These are phyloP conservation scores for Pyrenophora seminiperda DNA, from an alignment of 2,329 filamentous ascomycete species.

Conservation along the genomic window DNA sequence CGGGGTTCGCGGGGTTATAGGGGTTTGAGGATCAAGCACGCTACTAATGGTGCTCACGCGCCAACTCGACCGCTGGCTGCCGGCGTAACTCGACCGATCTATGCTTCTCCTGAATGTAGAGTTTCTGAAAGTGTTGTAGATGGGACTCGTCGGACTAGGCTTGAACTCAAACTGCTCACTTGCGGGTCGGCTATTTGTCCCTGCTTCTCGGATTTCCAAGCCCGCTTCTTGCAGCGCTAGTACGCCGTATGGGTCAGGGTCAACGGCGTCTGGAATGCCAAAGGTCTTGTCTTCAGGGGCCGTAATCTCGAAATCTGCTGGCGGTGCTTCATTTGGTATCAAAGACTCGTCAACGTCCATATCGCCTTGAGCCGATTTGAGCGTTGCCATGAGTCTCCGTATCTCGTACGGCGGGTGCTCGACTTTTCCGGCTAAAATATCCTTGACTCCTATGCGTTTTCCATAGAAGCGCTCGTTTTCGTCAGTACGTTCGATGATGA, in stretches of 20 bases:
- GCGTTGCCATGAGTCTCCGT: slow-evolving; percentile 73
- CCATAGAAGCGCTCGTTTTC: slow-evolving; percentile 89
- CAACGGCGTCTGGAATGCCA: slow-evolving; percentile 76
- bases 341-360: slow-evolving; percentile 71
- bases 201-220: slow-evolving; percentile 88
- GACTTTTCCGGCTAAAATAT: slow-evolving; percentile 68
- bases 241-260: slow-evolving; percentile 91
- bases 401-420: slow-evolving; percentile 61
- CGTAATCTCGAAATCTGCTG: slow-evolving; percentile 71
- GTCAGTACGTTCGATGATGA: slow-evolving; percentile 83
- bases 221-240: slow-evolving; percentile 89
- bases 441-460: slow-evolving; percentile 63
- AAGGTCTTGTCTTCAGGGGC: slow-evolving; percentile 61
- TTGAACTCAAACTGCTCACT: slow-evolving; percentile 84
- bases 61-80: slow-evolving; percentile 70
- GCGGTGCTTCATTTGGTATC: slow-evolving; percentile 72
- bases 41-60: slow-evolving; percentile 70
- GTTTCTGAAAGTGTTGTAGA: slow-evolving; percentile 63
- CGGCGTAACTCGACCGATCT: slow-evolving; percentile 66
- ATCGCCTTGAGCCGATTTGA: slow-evolving; percentile 87
- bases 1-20: slow-evolving; percentile 63
- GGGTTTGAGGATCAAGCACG: slow-evolving; percentile 62
- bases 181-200: slow-evolving; percentile 71
- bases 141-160: slow-evolving; percentile 75
- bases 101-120: slow-evolving; percentile 69